A percentile compares a stretch with the other conserved stretches of the same genome.
These are phyloP conservation scores for Calocera viscosa DNA, from an alignment of 768 basidiomycete species.

Conservation along the genomic window DNA sequence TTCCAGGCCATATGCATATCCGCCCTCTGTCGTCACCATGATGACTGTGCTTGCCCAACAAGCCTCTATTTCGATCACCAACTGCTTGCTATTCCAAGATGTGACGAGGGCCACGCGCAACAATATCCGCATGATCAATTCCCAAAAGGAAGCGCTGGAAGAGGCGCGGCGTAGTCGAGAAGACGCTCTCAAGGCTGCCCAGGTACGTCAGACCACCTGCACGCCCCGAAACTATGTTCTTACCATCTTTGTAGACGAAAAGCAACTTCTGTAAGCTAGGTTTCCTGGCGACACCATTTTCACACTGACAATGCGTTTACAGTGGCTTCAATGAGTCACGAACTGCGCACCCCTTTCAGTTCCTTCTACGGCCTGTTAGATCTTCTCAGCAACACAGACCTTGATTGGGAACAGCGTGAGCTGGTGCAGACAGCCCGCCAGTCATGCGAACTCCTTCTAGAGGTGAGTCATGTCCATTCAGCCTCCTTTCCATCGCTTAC, in stretches of 20 bases:
- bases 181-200: slow-evolving; percentile 61
- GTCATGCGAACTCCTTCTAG: slow-evolving; percentile 60
- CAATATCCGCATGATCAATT: slow-evolving; percentile 66
- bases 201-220: slow-evolving; percentile 30
- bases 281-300: neutral
- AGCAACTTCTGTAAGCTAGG: slow-evolving; percentile 41
- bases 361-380: slow-evolving; percentile 69
- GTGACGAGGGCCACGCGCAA: slow-evolving; percentile 62
- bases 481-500: neutral
- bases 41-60: slow-evolving; percentile 57
- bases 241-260: slow-evolving; percentile 41
- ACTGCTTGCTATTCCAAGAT: slow-evolving; percentile 60
- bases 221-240: slow-evolving; percentile 3
- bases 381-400: slow-evolving; percentile 56
- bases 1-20: slow-evolving; percentile 42
- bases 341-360: slow-evolving; percentile 64
- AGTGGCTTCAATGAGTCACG: slow-evolving; percentile 63
- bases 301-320: neutral
- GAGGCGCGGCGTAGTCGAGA: slow-evolving; percentile 57
- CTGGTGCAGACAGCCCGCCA: slow-evolving; percentile 70
- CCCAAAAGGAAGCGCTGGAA: slow-evolving; percentile 55
- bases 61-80: slow-evolving; percentile 63
- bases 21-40: slow-evolving; percentile 46
- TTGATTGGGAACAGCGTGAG: slow-evolving; percentile 56
- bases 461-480: slow-evolving; percentile 24